A percentile compares a stretch with the other conserved stretches of the same genome.
phyloP scores from a whole-genome alignment of 805 yeast genomes.

The Schwanniomyces vanrijiae region DNA sequence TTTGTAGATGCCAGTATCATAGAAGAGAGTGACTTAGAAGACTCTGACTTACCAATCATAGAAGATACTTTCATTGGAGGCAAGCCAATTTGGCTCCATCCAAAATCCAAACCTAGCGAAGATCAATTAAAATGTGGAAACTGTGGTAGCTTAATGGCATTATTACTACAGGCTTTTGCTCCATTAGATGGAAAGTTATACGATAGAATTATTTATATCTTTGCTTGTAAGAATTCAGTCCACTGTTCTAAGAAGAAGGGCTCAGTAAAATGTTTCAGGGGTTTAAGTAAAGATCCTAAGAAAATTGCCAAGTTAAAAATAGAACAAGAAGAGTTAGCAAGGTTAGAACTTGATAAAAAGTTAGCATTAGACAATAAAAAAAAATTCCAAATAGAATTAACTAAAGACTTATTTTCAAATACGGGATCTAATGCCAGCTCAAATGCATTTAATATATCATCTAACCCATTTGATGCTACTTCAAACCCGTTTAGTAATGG shows the following conservation, averaged over 20 bases:
- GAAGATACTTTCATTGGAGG: constrained; percentile 86
- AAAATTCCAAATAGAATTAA: constrained; percentile 35
- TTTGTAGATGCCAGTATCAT: constrained; percentile 60
- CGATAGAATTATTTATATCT: constrained; percentile 79
- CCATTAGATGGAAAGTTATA: constrained; percentile 71
- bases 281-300: constrained; percentile 60
- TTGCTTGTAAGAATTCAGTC: constrained; percentile 60
- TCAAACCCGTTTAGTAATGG: constrained; percentile 41
- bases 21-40: constrained; percentile 40
- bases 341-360: constrained; percentile 38
- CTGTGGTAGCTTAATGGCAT: constrained; percentile 62
- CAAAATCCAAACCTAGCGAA: constrained; percentile 54
- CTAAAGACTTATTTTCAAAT: constrained; percentile 38
- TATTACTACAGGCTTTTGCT: constrained; percentile 77
- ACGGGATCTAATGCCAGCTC: constrained; percentile 8
- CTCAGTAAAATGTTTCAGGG: constrained; percentile 73
- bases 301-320: constrained; percentile 39
- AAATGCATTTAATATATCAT: not conserved
- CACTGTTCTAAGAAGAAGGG: constrained; percentile 71
- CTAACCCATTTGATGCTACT: constrained; percentile 28
- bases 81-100: constrained; percentile 61
- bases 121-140: constrained; percentile 60
- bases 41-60: constrained; percentile 31
- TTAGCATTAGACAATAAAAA: constrained; percentile 44
- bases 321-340: constrained; percentile 29